A percentile compares a stretch with the other conserved stretches of the same genome.
phyloP scores from a whole-genome alignment of 345 rosid genomes.

The Heritiera fomes region DNA sequence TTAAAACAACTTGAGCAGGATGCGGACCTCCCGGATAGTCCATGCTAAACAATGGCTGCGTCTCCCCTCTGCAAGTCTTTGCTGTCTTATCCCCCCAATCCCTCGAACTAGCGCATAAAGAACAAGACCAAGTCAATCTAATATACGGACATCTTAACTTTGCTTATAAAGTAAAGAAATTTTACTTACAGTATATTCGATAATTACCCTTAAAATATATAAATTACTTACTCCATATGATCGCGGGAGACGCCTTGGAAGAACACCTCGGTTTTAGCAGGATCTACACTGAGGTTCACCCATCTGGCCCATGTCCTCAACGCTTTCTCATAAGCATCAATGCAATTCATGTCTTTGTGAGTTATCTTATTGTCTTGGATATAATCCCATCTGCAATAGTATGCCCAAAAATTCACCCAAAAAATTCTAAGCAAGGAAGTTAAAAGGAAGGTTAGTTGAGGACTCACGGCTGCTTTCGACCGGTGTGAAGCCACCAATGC shows the following conservation, averaged over 20 bases:
- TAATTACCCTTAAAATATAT: not conserved
- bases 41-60: constrained; percentile 17
- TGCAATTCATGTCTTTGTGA: constrained; percentile 38
- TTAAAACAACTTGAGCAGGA: constrained; percentile 32
- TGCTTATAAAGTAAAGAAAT: too few relatives aligned
- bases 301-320: constrained; percentile 48
- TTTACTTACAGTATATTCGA: too few relatives aligned
- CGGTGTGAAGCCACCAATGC: constrained; percentile 97
- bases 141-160: too few relatives aligned
- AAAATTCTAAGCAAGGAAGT: not conserved
- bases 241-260: constrained; percentile 47
- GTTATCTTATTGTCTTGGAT: constrained; percentile 23
- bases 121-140: not conserved
- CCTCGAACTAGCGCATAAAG: constrained; percentile 27
- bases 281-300: constrained; percentile 32
- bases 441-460: too few relatives aligned
- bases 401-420: not conserved
- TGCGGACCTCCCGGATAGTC: constrained; percentile 32
- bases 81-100: constrained; percentile 34
- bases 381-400: constrained; percentile 38
- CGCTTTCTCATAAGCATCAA: constrained; percentile 42
- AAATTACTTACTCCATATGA: constrained; percentile 36
- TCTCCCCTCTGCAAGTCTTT: constrained; percentile 39
- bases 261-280: constrained; percentile 37
- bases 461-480: constrained; percentile 68